Evolutionary conservation across 2,329 filamentous ascomycete genomes (phyloP), one percentile per base, ranked within the genome.

Genomic region (Colletotrichum echinochloae): DNA sequence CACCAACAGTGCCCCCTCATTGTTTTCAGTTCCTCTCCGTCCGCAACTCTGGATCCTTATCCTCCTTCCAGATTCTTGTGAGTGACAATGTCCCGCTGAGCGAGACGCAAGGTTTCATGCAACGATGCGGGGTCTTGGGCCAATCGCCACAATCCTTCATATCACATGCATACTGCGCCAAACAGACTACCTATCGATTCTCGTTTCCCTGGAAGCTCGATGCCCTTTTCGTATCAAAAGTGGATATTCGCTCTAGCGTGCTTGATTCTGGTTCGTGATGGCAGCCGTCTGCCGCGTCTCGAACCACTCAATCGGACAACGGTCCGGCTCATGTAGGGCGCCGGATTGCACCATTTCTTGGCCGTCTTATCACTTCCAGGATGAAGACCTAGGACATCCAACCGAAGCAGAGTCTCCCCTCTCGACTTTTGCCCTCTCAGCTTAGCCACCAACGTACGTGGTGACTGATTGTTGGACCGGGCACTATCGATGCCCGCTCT

Each of bases 41-140:
- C 30, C 52, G 35, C 68, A 57, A 57, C 35, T 37, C 51, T 41
- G 26, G 30, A 33, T 67, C 51, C 64, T 67, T 67, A 62, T 62
- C 68, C 68, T 68, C 64, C 68, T 68, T 71, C 68, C 68, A 70
- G 20, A 63, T 63, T 68, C 52, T 55, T 59, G 51, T 48, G 44
- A 71, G 63, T 48, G 54, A 51, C 67, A 61, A 14, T 26, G 41
- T 59, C 52, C 46, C 59, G 30, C 39, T 33, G 35, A 62, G 33
- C 46, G 64, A 68, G 57, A 59, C 49, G 44, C 66, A 28, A 46
- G 61, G 44, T 62, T 63, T 48, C 64, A 63, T 71, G 68, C 64
- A 41, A 55, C 18, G 44, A 49, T 71, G 68, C 68, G 68, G 68
- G 68, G 68, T 71, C 52, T 71, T 59, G 68, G 68, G 30, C 68